Percentiles rank a stretch among this genome's conserved stretches.
phyloP scores from a whole-genome alignment of 1,139 yeast species.

The Torulaspora pretoriensis region DNA sequence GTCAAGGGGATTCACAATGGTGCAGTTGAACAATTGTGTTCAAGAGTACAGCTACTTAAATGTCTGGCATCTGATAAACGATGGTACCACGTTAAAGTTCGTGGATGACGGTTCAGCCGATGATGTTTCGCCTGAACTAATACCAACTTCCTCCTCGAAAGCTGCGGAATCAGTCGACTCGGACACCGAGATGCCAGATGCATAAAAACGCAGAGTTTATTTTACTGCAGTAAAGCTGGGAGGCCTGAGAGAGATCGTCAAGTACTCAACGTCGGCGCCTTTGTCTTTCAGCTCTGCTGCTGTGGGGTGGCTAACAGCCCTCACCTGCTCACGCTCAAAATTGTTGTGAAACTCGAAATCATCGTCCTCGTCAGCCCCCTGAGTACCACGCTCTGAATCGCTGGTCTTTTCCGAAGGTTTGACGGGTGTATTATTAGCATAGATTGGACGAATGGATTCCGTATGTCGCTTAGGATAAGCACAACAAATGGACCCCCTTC shows the following conservation, averaged over 20 bases:
- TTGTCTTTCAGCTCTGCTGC: constrained; percentile 58
- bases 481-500: not conserved
- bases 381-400: not conserved
- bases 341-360: constrained; percentile 43
- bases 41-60: constrained; percentile 67
- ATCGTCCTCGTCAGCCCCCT: constrained; percentile 24
- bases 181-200: constrained; percentile 22
- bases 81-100: constrained; percentile 47
- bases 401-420: not conserved
- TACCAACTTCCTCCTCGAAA: constrained; percentile 1
- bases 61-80: constrained; percentile 73
- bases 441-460: too few species aligned
- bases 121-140: constrained; percentile 7
- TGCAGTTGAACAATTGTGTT: constrained; percentile 72
- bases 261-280: constrained; percentile 54
- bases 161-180: constrained; percentile 7
- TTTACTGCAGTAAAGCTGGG: too few species aligned
- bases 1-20: constrained; percentile 79
- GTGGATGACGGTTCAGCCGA: constrained; percentile 37
- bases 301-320: constrained; percentile 56
- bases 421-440: not conserved
- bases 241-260: constrained; percentile 67
- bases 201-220: constrained; percentile 3
- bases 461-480: not conserved
- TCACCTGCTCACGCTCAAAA: constrained; percentile 60